Percentiles rank a stretch among this genome's conserved stretches.
Evolutionary conservation across 2,329 filamentous ascomycete genomes (phyloP).

Genomic region (Fusarium pseudoanthophilum): DNA sequence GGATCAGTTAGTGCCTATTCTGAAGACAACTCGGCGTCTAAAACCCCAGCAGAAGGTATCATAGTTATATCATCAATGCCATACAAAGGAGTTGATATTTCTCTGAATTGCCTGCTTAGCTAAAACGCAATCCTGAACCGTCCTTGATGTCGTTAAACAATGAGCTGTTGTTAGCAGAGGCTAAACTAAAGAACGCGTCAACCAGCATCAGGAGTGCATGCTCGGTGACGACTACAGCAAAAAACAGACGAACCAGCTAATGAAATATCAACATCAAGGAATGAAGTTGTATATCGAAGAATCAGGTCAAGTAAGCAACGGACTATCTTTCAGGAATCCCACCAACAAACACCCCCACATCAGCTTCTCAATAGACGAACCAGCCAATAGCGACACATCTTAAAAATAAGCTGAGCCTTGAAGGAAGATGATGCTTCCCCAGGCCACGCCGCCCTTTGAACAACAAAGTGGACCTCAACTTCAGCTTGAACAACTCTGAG

Average conservation of each 20-base stretch:
- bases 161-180: background rate
- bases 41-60: too few species aligned
- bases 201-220: background rate
- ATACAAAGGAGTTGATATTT: too few species aligned
- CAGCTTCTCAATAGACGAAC: constrained; percentile 9
- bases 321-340: background rate
- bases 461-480: background rate
- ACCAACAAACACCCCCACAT: background rate
- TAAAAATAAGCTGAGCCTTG: background rate
- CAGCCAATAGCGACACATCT: background rate
- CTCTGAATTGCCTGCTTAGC: background rate
- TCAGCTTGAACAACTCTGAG: background rate
- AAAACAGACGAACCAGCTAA: constrained; percentile 3
- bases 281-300: background rate
- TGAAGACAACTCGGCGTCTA: background rate
- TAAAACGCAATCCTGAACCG: rapidly evolving
- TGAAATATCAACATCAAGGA: background rate
- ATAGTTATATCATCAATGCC: too few species aligned
- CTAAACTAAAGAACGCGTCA: background rate
- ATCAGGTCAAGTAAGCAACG: constrained; percentile 7
- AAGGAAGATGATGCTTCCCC: constrained; percentile 4
- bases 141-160: too few species aligned
- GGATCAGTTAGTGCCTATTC: too few species aligned
- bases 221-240: background rate
- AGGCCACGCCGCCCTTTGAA: constrained; percentile 4